phyloP scores from a whole-genome alignment of 2,329 filamentous ascomycete genomes.

The Plenodomus biglobosus region DNA sequence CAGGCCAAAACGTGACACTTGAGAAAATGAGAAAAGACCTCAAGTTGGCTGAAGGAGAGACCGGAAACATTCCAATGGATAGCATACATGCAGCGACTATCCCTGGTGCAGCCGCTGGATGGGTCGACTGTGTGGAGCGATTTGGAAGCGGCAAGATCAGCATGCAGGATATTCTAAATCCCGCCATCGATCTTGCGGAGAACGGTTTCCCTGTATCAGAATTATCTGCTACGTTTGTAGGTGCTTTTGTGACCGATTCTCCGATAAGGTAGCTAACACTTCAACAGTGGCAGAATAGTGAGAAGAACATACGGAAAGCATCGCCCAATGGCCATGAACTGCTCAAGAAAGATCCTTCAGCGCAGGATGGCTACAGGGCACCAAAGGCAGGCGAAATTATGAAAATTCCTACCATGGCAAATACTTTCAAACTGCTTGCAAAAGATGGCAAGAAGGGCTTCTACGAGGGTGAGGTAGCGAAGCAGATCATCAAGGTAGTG shows the following conservation, averaged over 20 bases:
- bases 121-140: conserved; percentile 83
- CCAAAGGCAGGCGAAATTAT: conserved; percentile 84
- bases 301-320: conserved; percentile 65
- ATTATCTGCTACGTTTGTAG: conserved; percentile 67
- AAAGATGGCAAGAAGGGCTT: conserved; percentile 85
- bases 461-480: conserved; percentile 81
- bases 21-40: conserved; percentile 71
- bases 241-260: conserved; percentile 35
- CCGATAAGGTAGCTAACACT: conserved; percentile 7
- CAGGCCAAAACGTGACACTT: conserved; percentile 68
- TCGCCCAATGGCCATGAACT: conserved; percentile 88
- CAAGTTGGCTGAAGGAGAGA: conserved; percentile 60
- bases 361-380: conserved; percentile 69
- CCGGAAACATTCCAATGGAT: conserved; percentile 66
- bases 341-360: conserved; percentile 73
- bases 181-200: conserved; percentile 83
- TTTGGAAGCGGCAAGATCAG: conserved; percentile 87
- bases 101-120: conserved; percentile 88
- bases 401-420: conserved; percentile 77
- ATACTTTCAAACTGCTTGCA: conserved; percentile 78
- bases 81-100: conserved; percentile 83
- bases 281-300: conserved; percentile 69
- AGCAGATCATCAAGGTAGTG: conserved; percentile 77
- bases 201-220: conserved; percentile 89
- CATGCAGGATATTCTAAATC: conserved; percentile 74